Conservation (phyloP, 352 stramenopile genomes). For the Phytopythium delawarense region DNA sequence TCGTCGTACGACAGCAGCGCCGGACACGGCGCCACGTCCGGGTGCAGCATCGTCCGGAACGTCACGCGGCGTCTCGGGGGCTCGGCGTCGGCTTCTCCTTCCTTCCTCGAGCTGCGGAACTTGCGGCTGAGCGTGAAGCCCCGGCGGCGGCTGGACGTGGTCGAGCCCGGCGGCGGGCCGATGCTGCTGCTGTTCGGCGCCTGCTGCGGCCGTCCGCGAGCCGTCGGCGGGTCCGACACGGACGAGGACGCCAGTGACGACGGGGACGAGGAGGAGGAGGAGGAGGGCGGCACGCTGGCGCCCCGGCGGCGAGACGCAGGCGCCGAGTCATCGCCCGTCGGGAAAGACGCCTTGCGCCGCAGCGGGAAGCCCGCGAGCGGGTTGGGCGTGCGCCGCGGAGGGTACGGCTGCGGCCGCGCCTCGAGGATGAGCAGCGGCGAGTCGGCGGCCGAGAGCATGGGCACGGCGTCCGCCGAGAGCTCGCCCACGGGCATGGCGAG, state of each 20-base stretch:
- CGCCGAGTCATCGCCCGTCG: slow-evolving; percentile 1
- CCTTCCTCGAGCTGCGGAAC: neutral
- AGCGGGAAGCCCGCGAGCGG: slow-evolving; percentile 5
- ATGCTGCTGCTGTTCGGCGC: neutral
- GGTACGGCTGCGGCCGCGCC: neutral
- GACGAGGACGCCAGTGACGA: slow-evolving; percentile 2
- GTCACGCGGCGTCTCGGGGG: slow-evolving; percentile 31
- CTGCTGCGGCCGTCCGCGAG: neutral
- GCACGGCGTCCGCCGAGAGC: slow-evolving; percentile 11
- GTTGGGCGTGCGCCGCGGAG: neutral
- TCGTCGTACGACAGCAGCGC: slow-evolving; percentile 51
- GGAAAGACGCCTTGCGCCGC: slow-evolving; percentile 23
- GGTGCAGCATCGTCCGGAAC: slow-evolving; percentile 41
- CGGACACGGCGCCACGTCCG: slow-evolving; percentile 30
- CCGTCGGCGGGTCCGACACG: neutral
- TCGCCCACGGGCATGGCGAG: slow-evolving; percentile 4
- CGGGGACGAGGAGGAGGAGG: slow-evolving; percentile 1
- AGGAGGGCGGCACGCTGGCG: slow-evolving; percentile 11
- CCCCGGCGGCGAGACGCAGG: slow-evolving; percentile 12
- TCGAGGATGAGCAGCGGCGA: slow-evolving; percentile 11
- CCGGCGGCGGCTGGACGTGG: slow-evolving; percentile 1
- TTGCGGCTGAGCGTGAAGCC: slow-evolving; percentile 7
- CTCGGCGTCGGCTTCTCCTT: neutral
- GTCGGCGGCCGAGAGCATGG: slow-evolving; percentile 24
- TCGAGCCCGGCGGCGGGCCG: slow-evolving; percentile 4